Base-by-base conservation (phyloP, 768 basidiomycete genomes). In the Lactarius pseudohatsudake region DNA sequence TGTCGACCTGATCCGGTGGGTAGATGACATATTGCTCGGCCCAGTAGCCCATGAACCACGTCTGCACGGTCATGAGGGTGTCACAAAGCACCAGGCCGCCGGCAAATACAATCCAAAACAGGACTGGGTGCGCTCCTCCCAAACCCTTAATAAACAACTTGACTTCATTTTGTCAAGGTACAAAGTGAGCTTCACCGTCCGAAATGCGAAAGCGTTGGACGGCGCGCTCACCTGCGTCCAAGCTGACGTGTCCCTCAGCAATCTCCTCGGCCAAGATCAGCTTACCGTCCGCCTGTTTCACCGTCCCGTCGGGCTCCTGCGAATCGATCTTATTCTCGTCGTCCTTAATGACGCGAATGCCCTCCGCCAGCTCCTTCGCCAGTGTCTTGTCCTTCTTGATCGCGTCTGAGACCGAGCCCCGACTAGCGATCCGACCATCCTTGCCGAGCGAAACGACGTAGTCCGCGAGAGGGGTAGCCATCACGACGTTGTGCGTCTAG, bases 251-350 rank as follows among this genome's bases (percentile, higher is more conserved):
- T 0, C 88, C 87, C 61, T 81, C 79, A 7, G 78, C 81, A 54
- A 88, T 80, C 72, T 90, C 89, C 72, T 90, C 89, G 0, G 81
- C 82, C 7, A 86, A 75, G 58, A 89, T 81, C n/a, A 90, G 78
- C 71, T 88, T 87, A 3, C 86, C 86, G 56, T 80, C 80, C 15
- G 64, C 58, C 57, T 74, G 72, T 64, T 74, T 74, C 9, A 64
- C 57, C 3, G 56, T 62, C 1, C 56, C 70, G 9, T 67, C 69
- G 2, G 66, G 68, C 34, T 71, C 72, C 40, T 71, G 71, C 2
- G 57, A 63, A 43, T 74, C 75, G 7, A 73, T 43, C 28, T 69
- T 68, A 64, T 78, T 68, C 60, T 75, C 71, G 9, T 74, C 71
- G 18, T 75, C 60, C n/a, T 72, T 65, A 0, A 76, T 63, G 28